Conservation (phyloP, 2,329 filamentous ascomycete genomes). For the Xylariaceae sp. region DNA sequence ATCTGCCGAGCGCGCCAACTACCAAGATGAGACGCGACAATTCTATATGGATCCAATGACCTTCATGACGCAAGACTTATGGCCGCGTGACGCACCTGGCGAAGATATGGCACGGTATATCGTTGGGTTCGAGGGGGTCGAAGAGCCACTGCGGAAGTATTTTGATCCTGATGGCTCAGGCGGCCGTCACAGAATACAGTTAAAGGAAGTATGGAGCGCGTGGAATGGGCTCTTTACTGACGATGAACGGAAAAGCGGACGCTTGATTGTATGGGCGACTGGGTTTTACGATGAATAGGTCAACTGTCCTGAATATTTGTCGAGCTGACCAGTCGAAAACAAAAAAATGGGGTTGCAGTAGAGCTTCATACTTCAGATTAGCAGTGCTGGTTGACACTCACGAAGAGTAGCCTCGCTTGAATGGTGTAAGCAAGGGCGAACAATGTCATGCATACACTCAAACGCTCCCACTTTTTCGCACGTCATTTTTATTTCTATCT, state of each 20-base stretch:
- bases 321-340: constrained; percentile 5
- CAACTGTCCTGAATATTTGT: not conserved
- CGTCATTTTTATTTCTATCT: too few relatives aligned
- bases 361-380: too few relatives aligned
- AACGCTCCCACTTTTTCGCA: too few relatives aligned
- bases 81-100: constrained; percentile 31
- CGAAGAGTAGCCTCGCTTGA: too few relatives aligned
- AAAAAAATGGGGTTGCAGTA: not conserved
- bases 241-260: constrained; percentile 53
- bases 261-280: constrained; percentile 54
- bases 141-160: constrained; percentile 43
- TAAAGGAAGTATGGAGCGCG: constrained; percentile 50
- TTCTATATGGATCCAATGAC: constrained; percentile 68
- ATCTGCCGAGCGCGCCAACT: constrained; percentile 57
- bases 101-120: constrained; percentile 53
- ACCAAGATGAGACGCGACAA: constrained; percentile 84
- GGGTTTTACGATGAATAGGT: constrained; percentile 25
- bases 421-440: too few relatives aligned
- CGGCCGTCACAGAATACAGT: constrained; percentile 37
- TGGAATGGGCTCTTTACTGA: constrained; percentile 62
- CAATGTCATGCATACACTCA: too few relatives aligned
- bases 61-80: constrained; percentile 57
- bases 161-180: constrained; percentile 38
- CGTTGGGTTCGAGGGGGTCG: constrained; percentile 58
- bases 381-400: too few relatives aligned